Evolutionary conservation across 371 early-diverging fungal genomes (phyloP), one percentile per base, ranked within the genome.

Genomic region (Syncephalis fuscata): DNA sequence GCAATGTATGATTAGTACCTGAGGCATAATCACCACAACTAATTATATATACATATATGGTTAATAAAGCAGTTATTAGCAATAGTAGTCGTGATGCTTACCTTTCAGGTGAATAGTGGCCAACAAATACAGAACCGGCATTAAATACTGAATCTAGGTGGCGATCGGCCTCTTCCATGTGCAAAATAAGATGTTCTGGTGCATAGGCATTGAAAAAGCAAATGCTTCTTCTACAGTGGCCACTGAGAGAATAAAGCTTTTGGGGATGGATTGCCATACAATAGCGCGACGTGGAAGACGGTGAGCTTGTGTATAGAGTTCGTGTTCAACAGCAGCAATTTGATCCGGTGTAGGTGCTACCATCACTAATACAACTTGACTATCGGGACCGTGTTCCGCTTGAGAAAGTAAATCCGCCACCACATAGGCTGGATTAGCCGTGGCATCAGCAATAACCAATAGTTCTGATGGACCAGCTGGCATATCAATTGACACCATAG

Each of bases 1-100:
- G 98, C 48, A 95, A 69, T 0, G 98, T 95, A 68, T 97, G 98
- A 75, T 95, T 97, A n/a, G 98, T 97, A 47, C 98, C 98, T 0
- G 92, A 91, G 1, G 98, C 98, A 65, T 97, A 95, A 61, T 97
- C 96, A 48, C 98, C 98, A 56, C 94, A 93, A 57, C 90, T 83
- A 49, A 27, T 19, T 40, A 7, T 46, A 27, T 46, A 38, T 4
- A n/a, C 24, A 8, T 57, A n/a, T n/a, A 48, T 24, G 16, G 17
- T n/a, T 37, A 24, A 52, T 25, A 27, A n/a, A 44, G 7, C 10
- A 46, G 44, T 38, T 17, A 14, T n/a, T n/a, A n/a, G n/a, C n/a
- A n/a, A n/a, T n/a, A n/a, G n/a, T n/a, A n/a, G n/a, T n/a, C n/a
- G n/a, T n/a, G n/a, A n/a, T n/a, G 15, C 26, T 43, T 72, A 80